These are phyloP conservation scores for Tuber aestivum DNA, from an alignment of 495 filamentous ascomycete species.

Conservation along the genomic window DNA sequence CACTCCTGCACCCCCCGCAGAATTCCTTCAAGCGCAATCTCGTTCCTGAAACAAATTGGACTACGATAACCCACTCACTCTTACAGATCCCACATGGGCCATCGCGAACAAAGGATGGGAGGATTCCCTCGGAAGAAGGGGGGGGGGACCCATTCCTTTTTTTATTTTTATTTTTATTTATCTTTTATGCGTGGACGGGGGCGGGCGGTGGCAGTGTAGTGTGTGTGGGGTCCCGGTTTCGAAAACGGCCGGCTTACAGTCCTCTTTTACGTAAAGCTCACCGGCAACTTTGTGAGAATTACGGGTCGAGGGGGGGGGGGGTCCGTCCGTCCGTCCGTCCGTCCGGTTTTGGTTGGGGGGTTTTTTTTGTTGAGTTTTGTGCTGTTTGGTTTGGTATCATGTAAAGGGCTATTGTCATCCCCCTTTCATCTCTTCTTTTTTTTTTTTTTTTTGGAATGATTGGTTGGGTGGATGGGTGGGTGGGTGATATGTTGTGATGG, in stretches of 20 bases:
- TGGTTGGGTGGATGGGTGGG: background rate
- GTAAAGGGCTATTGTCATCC: background rate
- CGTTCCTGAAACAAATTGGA: background rate
- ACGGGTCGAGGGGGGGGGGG: background rate
- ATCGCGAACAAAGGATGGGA: background rate
- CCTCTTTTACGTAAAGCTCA: background rate
- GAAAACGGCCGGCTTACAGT: background rate
- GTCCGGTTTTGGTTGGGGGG: background rate
- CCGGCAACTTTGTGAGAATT: no score
- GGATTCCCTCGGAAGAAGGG: background rate
- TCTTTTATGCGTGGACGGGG: no score
- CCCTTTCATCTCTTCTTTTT: no score
- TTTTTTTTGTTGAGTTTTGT: background rate
- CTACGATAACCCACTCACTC: background rate
- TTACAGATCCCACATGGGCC: background rate
- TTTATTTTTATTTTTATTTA: no score
- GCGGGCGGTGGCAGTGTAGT: no score
- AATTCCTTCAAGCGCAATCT: background rate
- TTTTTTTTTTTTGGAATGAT: background rate
- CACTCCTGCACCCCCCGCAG: background rate
- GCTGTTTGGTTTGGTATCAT: background rate
- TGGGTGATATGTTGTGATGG: background rate
- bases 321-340: background rate
- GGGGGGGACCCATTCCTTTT: no score
- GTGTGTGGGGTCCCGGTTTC: background rate